Base-by-base conservation (phyloP, 768 basidiomycete species). In the Tylopilus felleus region DNA sequence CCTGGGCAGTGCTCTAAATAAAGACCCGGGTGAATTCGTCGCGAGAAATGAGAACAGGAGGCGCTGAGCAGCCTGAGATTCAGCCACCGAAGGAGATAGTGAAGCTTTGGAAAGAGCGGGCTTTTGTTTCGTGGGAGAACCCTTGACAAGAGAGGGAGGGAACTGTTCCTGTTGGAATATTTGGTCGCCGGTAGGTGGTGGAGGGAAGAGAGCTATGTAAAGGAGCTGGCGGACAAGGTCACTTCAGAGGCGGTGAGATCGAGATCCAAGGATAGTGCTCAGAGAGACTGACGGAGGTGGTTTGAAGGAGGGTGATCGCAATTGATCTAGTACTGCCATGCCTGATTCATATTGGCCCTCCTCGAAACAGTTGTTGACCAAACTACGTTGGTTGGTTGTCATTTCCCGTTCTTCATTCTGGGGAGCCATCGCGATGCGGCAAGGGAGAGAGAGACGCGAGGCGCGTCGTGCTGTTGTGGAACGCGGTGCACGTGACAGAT, bases 291-390 rank as follows among this genome's bases (percentile, higher is more conserved):
- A 87, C 88, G 72, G 62, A 12, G 80, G 78, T 8, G 87, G 88
- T 48, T 71, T 81, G 68, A 77, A 77, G 23, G 76, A 71, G n/a
- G 77, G 65, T 0, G 81, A 79, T 43, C 84, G 81, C 2, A 90
- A 67, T 53, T 85, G 83, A 53, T 82, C 81, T 1, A 91, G 77
- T 25, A 80, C 69, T 14, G 75, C 71, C 27, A 89, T 84, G 8
- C 82, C 89, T 6, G 80, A 75, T 60, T 88, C 83, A 58, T 86
- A 88, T 53, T 89, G 86, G 17, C 83, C 82, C 66, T 91, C 89
- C 61, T 91, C 89, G 19, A 90, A 80, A 54, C 84, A 84, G 49
- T 77, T 83, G 63, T 90, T 86, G 19, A 90, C 85, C 5, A 88
- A 71, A 31, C 75, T 77, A 33, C 77, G 74, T 60, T 81, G 79